These are phyloP conservation scores for Pseudogymnoascus sp. DNA, from an alignment of 2,329 filamentous ascomycete species.

Conservation along the genomic window DNA sequence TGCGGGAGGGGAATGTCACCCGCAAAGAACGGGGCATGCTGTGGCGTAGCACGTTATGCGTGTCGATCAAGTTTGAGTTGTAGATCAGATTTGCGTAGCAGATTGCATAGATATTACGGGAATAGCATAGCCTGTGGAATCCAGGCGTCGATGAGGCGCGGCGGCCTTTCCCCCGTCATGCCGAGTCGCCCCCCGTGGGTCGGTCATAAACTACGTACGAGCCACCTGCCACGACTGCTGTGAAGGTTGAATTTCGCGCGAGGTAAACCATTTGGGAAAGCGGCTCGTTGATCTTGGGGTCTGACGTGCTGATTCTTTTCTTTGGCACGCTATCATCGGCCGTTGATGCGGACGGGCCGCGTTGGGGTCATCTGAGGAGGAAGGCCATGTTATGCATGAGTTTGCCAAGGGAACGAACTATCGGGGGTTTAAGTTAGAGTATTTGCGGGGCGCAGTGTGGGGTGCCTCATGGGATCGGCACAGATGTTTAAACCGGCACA, in stretches of 20 bases:
- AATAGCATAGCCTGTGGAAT: not conserved
- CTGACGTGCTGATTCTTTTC: not conserved
- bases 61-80: not conserved
- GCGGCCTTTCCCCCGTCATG: not conserved
- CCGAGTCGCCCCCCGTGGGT: not conserved
- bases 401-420: not conserved
- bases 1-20: conserved; percentile 17
- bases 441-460: not conserved
- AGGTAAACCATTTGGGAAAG: not conserved
- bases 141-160: not conserved
- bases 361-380: not conserved
- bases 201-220: not conserved
- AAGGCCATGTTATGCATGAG: not conserved
- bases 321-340: not conserved
- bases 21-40: conserved; percentile 13
- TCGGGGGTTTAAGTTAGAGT: not conserved
- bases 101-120: not conserved
- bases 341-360: not conserved
- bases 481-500: not conserved
- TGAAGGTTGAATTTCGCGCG: not conserved
- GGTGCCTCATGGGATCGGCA: not conserved
- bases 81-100: not conserved
- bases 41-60: not conserved
- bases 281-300: not conserved
- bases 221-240: not conserved